Evolutionary conservation across 345 rosid species (phyloP), one percentile per base, ranked within the genome.

Genomic region (Salix suchowensis): DNA sequence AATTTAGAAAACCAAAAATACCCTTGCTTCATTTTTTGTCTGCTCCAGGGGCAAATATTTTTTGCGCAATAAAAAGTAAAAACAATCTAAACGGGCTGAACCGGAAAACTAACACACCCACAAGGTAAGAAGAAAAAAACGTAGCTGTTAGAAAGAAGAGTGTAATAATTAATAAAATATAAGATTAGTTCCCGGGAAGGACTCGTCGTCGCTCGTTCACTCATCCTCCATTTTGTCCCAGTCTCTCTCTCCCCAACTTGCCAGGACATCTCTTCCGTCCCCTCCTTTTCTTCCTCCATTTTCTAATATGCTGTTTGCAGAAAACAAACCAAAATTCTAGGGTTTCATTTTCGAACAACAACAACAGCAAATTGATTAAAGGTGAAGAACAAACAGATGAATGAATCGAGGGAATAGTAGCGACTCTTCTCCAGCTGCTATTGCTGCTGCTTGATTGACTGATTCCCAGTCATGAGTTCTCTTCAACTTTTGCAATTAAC

Each of bases 401-500:
- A 23, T 58, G 5, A 58, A n/a, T 23, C 28, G 28, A 10, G 64
- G 23, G 14, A 9, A 9, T 58, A n/a, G 1, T 10, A 65, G 58
- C 54, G 83, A 60, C 37, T 70, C 72, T 32, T 28, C 46, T 36
- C 72, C 76, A 71, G 37, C 61, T 65, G 69, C 50, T 46, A 23
- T 46, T 32, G 19, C 68, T 70, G 52, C 62, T 71, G 68, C 67
- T 46, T 68, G 50, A 30, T 13, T 16, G 69, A 65, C 36, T 67
- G 19, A 67, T 42, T 66, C 66, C 42, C 76, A 26, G 69, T 83
- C 60, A 95, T 95, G 98, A 88, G 94, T 86, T 93, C 96, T 82
- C 97, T 92, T 71, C 97, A 91, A 84, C 84, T 92, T 62, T 89
- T 95, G 85, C 92, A 89, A 81, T 81, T 93, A 85, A 95, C 98